Base-by-base conservation (phyloP, 2,329 filamentous ascomycete species). In the Colletotrichum brevisporum region DNA sequence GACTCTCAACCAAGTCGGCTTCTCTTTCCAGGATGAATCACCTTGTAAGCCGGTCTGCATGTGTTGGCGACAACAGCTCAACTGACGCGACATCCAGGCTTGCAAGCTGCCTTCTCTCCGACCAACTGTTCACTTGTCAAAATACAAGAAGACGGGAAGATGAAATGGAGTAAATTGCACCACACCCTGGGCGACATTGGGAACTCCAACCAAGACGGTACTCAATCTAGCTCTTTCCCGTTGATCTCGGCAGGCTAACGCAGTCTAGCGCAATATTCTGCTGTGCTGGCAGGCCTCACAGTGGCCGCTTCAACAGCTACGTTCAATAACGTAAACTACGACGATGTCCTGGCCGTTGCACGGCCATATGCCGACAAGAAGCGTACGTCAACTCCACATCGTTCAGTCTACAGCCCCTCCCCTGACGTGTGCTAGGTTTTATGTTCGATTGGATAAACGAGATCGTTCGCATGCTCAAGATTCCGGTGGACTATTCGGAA, bases 401-500 rank as follows among this genome's bases (percentile, higher is more conserved):
- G 5, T 47, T 4, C 13, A 21, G n/a, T 5, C 24, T 6, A 15
- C 13, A 10, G 26, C 27, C 6, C 41, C 31, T 39, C 6, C 41
- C 31, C 47, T 59, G n/a, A 65, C 45, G 21, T 18, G 8, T 45
- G 21, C 13, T 2, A 90, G 88, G 86, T 58, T 89, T 92, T 72
- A 83, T 89, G 61, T 84, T 85, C 50, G 85, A 90, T 67, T 90
- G 91, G 84, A 82, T 93, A 60, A 85, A 84, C 48, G 90, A 93
- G 72, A 83, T 94, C 13, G 90, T 93, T 60, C 86, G 88, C 48
- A 89, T 92, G 66, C 83, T 95, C 59, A 91, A 91, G 71, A 85
- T 93, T 36, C 89, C 91, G 57, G 89, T 95, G 55, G 95, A 98
- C 80, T 97, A 95, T 76, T 92, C 94, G 0, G 88, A 93, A 56